Evolutionary conservation across 176 grass and related monocot species (phyloP), one percentile per base, ranked within the genome.

Genomic region (Areca catechu): DNA sequence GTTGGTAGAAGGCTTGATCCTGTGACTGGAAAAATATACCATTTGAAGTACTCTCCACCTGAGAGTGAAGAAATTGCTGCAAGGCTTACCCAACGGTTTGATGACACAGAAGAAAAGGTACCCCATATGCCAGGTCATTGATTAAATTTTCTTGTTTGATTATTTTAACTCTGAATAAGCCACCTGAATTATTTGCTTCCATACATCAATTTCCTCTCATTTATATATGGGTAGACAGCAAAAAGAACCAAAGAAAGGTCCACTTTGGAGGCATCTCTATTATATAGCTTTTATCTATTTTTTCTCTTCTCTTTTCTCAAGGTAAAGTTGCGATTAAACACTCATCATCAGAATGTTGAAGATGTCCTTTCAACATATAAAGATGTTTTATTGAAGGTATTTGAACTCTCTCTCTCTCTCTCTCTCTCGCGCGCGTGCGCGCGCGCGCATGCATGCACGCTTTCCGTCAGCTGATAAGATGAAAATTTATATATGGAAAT

Each of bases 41-140:
- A 98, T 80, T 70, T 98, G 30, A 92, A 77, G 47, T 98, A 92
- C 58, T 92, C 84, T 70, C 93, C 87, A 12, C 93, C 93, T 66
- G 87, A 98, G 71, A 98, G 71, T 73, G 93, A 92, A 70, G 93
- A 92, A 83, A 89, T 98, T 28, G 81, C 88, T 53, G 70, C 87
- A 58, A 90, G 88, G 72, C 87, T 98, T 72, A 89, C 84, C 22
- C 88, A 89, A 43, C 80, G 93, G 55, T 98, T 92, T 73, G 93
- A 98, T 69, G 93, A 98, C 55, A 92, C 93, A n/a, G 87, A 98
- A 82, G 93, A 98, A 68, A 98, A 98, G 93, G 93, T 98, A 85
- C 3, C 22, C n/a, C 47, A 18, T 25, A 59, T 77, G 19, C 19
- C 49, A 74, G 7, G 57, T 64, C 48, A 24, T 12, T 2, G 7